Percentiles rank a stretch among this genome's conserved stretches.
These are phyloP conservation scores for Cyclocybe cylindracea DNA, from an alignment of 768 basidiomycete genomes.

Conservation along the genomic window DNA sequence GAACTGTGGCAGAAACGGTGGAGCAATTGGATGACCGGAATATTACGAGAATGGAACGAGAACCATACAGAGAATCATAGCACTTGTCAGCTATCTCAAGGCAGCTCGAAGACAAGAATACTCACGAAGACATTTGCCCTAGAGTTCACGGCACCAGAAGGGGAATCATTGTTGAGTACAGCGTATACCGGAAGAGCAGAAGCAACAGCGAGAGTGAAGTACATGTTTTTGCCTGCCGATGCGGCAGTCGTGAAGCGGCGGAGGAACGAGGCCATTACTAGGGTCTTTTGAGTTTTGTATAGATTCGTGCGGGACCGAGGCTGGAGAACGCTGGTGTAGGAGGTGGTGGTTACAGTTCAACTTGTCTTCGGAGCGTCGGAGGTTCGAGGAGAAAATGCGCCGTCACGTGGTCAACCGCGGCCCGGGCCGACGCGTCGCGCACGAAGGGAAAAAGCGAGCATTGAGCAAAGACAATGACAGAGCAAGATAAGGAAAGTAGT, in stretches of 20 bases:
- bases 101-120: not conserved
- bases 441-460: too few species aligned
- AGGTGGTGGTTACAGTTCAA: not conserved
- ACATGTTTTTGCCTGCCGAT: slow-evolving; percentile 39
- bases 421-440: too few species aligned
- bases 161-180: slow-evolving; percentile 28
- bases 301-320: too few species aligned
- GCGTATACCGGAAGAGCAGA: slow-evolving; percentile 28
- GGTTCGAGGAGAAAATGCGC: too few species aligned
- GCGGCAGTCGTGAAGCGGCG: slow-evolving; percentile 54
- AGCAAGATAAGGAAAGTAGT: too few species aligned
- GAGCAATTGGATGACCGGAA: too few species aligned
- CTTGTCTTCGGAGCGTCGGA: too few species aligned
- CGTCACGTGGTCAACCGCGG: too few species aligned
- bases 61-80: too few species aligned
- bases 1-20: slow-evolving; percentile 42
- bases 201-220: slow-evolving; percentile 30
- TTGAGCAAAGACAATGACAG: too few species aligned
- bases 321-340: not conserved
- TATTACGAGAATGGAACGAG: too few species aligned
- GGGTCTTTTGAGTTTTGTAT: not conserved
- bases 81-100: too few species aligned
- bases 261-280: slow-evolving; percentile 49
- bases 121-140: slow-evolving; percentile 43
- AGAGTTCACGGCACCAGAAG: slow-evolving; percentile 14